Percentiles rank a stretch among this genome's conserved stretches.
These are phyloP conservation scores for Rhodotorula toruloides DNA, from an alignment of 768 basidiomycete species.

Conservation along the genomic window DNA sequence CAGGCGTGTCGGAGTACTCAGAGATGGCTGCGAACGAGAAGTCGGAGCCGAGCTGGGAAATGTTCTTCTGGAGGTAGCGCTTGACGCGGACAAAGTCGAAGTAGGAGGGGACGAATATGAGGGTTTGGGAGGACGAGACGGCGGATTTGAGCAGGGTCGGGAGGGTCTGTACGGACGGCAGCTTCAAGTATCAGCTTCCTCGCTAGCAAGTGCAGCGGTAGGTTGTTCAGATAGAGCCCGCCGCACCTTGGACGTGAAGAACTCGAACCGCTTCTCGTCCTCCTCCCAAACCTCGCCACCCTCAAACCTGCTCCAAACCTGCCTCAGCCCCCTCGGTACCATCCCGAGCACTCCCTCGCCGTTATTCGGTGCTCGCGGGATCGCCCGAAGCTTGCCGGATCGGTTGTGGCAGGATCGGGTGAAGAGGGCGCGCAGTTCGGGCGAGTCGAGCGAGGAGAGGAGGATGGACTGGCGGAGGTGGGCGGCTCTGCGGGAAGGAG, in stretches of 20 bases:
- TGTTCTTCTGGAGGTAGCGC: slow-evolving; percentile 55
- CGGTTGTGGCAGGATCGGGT: slow-evolving; percentile 72
- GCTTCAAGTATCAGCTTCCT: neutral
- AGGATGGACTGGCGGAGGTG: slow-evolving; percentile 87
- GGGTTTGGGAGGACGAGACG: slow-evolving; percentile 80
- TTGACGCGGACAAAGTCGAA: slow-evolving; percentile 92
- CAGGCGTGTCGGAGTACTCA: slow-evolving; percentile 92
- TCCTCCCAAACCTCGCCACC: slow-evolving; percentile 67
- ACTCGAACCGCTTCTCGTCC: slow-evolving; percentile 75
- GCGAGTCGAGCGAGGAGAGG: slow-evolving; percentile 78
- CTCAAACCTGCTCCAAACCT: slow-evolving; percentile 74
- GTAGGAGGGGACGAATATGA: slow-evolving; percentile 86
- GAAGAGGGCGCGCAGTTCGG: slow-evolving; percentile 77
- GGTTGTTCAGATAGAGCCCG: neutral
- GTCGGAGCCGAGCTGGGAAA: slow-evolving; percentile 61
- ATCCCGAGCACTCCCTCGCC: slow-evolving; percentile 62
- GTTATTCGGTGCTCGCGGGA: slow-evolving; percentile 48
- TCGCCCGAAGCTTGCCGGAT: slow-evolving; percentile 70
- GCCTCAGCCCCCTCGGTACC: slow-evolving; percentile 77
- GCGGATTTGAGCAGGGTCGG: slow-evolving; percentile 83
- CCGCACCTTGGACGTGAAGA: slow-evolving; percentile 76
- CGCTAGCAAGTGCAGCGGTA: neutral
- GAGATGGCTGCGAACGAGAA: slow-evolving; percentile 78
- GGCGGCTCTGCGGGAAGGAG: slow-evolving; percentile 55
- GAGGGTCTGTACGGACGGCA: slow-evolving; percentile 55